These are phyloP conservation scores for Cordyceps militaris DNA, from an alignment of 2,329 filamentous ascomycete genomes.

Conservation along the genomic window DNA sequence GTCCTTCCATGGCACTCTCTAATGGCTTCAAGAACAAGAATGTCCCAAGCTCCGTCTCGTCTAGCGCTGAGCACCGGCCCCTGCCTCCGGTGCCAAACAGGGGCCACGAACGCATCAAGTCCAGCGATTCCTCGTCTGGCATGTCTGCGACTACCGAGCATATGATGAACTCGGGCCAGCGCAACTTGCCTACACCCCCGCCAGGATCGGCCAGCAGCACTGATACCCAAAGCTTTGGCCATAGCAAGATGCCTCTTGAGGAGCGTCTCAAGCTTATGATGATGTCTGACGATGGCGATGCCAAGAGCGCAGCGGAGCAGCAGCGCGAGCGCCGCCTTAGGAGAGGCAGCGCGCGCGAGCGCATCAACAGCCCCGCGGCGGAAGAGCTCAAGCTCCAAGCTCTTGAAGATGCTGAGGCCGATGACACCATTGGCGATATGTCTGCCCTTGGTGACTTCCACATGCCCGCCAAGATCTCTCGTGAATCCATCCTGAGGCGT, in stretches of 20 bases:
- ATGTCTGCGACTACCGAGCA: conserved; percentile 66
- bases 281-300: conserved; percentile 59
- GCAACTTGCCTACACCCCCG: conserved; percentile 67
- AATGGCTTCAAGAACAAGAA: conserved; percentile 46
- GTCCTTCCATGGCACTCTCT: conserved; percentile 33
- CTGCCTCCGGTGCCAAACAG: conserved; percentile 73
- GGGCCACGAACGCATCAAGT: conserved; percentile 29
- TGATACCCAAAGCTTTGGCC: conserved; percentile 70
- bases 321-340: conserved; percentile 64
- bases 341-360: conserved; percentile 49
- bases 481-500: conserved; percentile 86
- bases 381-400: conserved; percentile 21
- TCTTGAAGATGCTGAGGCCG: conserved; percentile 42
- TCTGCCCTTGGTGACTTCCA: conserved; percentile 56
- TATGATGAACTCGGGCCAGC: conserved; percentile 52
- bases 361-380: conserved; percentile 36
- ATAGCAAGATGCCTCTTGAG: conserved; percentile 73
- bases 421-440: conserved; percentile 54
- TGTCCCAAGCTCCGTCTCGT: conserved; percentile 66
- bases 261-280: conserved; percentile 85
- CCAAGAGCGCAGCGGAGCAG: conserved; percentile 54
- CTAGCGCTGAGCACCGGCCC: conserved; percentile 75
- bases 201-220: conserved; percentile 61
- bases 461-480: conserved; percentile 72
- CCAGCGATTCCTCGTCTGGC: conserved; percentile 48